Percentiles rank a stretch among this genome's conserved stretches.
Conservation (phyloP, 2,329 filamentous ascomycete species). For the Ceratocystis huliohia region DNA sequence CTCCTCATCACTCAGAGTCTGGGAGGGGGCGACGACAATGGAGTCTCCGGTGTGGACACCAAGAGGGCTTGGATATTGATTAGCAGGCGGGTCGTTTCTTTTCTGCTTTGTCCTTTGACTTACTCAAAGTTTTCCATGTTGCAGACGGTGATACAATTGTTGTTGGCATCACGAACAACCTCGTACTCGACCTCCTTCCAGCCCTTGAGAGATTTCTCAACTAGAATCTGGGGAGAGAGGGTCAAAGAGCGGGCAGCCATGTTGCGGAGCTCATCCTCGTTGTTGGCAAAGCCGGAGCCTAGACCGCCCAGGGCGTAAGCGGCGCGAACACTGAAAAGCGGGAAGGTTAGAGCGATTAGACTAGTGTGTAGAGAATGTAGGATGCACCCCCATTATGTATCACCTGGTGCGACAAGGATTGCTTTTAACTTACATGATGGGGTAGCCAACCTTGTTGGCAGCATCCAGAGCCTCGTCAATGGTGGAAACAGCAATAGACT, state of each 20-base stretch:
- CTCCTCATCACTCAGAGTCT: conserved; percentile 95
- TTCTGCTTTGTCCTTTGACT: conserved; percentile 38
- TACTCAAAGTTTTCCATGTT: conserved; percentile 30
- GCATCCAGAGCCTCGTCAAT: conserved; percentile 86
- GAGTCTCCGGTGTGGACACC: conserved; percentile 98
- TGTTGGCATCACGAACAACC: conserved; percentile 88
- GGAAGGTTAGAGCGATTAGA: background rate
- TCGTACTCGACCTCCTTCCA: conserved; percentile 99
- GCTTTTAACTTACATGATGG: conserved; percentile 53
- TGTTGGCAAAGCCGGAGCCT: conserved; percentile 90
- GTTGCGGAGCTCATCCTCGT: conserved; percentile 85
- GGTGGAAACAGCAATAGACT: conserved; percentile 84
- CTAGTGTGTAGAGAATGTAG: too few relatives aligned
- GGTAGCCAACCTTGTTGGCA: conserved; percentile 78
- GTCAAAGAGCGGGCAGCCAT: conserved; percentile 86
- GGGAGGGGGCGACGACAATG: conserved; percentile 92
- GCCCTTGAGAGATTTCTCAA: conserved; percentile 97
- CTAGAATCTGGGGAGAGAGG: conserved; percentile 87
- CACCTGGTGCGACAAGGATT: background rate
- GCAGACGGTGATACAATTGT: conserved; percentile 99
- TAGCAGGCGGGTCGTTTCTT: conserved; percentile 29
- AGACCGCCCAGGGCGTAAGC: conserved; percentile 93
- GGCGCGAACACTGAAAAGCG: conserved; percentile 52
- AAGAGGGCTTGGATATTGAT: conserved; percentile 71
- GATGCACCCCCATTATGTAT: background rate